Evolutionary conservation across 805 yeast genomes (phyloP), one percentile per base, ranked within the genome.

Genomic region (Wickerhamiella hasegawae): DNA sequence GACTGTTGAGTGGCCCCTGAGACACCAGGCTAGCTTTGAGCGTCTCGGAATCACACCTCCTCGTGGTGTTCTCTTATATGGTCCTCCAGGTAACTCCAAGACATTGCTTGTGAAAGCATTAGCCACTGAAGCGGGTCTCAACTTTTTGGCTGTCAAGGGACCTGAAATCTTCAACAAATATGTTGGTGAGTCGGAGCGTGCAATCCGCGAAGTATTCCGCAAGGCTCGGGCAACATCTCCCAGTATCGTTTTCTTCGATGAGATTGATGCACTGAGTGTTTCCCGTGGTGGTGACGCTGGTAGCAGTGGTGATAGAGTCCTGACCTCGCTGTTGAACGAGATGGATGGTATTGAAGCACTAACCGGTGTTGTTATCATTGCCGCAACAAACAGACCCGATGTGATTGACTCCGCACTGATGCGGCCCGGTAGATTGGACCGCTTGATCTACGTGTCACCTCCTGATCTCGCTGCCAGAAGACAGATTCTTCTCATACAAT

Each of bases 31-130:
- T 1, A 66, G 93, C 0, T 90, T 90, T 53, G 62, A 63, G 15
- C 62, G 68, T 28, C 62, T 90, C 11, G 97, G 97, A 0, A 76
- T 90, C 3, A 63, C 70, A 29, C 84, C 97, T 0, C 99, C 99
- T 3, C 79, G 82, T 45, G 99, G 99, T 25, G 78, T 90, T 1
- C 57, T 90, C 32, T 62, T 90, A 16, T 90, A 90, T 55, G 99
- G 99, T 0, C 99, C 99, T 1, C 97, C 98, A 0, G 98, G 98
- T 12, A 87, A 97, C 60, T 85, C 96, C 9, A 87, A 87, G 49
- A 87, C 98, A 0, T 58, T 87, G 41, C 82, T 94, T 0, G 97
- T 96, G 2, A 87, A 87, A 51, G 96, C 96, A 0, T 59, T 87
- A 21, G 97, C 97, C 0, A 80, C 94, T 0, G 98, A 87, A 57